These are phyloP conservation scores for Venturia carpophila DNA, from an alignment of 2,329 filamentous ascomycete species.

Conservation along the genomic window DNA sequence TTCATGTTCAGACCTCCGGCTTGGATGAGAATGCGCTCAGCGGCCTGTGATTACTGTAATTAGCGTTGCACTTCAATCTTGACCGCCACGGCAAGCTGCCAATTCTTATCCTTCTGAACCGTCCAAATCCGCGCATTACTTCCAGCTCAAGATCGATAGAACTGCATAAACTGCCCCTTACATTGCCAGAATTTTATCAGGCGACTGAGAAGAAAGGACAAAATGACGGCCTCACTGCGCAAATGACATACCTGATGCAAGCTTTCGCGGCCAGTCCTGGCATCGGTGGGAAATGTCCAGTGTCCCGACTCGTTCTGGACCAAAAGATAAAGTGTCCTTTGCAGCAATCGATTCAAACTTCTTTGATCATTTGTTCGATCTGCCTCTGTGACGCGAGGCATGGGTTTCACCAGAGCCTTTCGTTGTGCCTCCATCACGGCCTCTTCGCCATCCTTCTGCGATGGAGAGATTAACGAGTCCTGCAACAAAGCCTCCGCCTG, in stretches of 20 bases:
- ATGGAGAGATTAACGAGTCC: constrained; percentile 59
- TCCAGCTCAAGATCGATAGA: neutral
- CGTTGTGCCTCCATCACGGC: constrained; percentile 49
- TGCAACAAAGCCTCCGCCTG: constrained; percentile 62
- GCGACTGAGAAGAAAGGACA: neutral
- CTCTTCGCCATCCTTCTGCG: constrained; percentile 16
- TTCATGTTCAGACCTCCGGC: constrained; percentile 93
- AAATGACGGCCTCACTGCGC: neutral
- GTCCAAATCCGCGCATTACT: neutral
- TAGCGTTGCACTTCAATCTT: neutral
- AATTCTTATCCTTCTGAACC: neutral
- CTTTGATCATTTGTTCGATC: constrained; percentile 65
- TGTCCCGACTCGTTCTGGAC: constrained; percentile 62
- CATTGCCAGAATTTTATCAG: neutral
- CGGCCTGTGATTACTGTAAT: constrained; percentile 53
- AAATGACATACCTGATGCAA: constrained; percentile 65
- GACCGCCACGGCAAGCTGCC: neutral
- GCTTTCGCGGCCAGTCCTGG: constrained; percentile 62
- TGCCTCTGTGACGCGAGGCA: constrained; percentile 65
- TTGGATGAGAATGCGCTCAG: constrained; percentile 67
- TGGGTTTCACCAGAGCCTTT: constrained; percentile 45
- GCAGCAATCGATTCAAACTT: constrained; percentile 71
- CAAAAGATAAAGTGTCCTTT: constrained; percentile 78
- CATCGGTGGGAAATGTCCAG: constrained; percentile 77
- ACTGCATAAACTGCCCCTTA: no score